Percentiles rank a stretch among this genome's conserved stretches.
Conservation (phyloP, 345 rosid species). For the Ceriops zippeliana region DNA sequence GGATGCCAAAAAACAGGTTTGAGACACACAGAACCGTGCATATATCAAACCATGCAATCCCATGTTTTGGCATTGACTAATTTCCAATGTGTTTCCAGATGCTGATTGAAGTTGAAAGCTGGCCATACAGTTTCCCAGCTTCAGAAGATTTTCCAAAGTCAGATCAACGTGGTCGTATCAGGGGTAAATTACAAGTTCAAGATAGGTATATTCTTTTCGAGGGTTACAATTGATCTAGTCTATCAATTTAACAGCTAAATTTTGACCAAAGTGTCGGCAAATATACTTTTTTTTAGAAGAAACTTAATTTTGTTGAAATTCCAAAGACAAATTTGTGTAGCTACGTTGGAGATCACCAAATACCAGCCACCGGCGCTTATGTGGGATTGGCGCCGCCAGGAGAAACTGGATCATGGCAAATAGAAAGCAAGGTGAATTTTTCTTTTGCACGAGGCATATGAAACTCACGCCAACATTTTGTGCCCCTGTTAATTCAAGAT, state of each 20-base stretch:
- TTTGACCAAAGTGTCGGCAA: not conserved
- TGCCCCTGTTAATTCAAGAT: not conserved
- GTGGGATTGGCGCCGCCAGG: slow-evolving; percentile 81
- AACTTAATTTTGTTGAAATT: too few relatives aligned
- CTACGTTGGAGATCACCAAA: slow-evolving; percentile 34
- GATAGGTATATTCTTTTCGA: slow-evolving; percentile 46
- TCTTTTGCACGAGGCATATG: not conserved
- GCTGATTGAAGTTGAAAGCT: slow-evolving; percentile 62
- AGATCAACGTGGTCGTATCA: slow-evolving; percentile 64
- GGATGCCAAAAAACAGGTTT: slow-evolving; percentile 81
- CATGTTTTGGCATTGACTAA: too few relatives aligned
- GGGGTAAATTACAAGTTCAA: slow-evolving; percentile 60
- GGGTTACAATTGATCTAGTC: too few relatives aligned
- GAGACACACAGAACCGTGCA: not conserved
- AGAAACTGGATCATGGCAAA: slow-evolving; percentile 80
- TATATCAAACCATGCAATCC: not conserved
- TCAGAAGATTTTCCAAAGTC: slow-evolving; percentile 71
- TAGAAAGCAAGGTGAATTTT: slow-evolving; percentile 61
- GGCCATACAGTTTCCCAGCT: slow-evolving; percentile 93
- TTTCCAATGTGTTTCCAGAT: slow-evolving; percentile 35
- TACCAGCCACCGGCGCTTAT: slow-evolving; percentile 55
- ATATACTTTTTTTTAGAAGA: not conserved
- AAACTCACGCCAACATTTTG: too few relatives aligned
- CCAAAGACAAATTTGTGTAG: slow-evolving; percentile 27
- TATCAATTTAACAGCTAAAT: too few relatives aligned